Base-by-base conservation (phyloP, 2,329 filamentous ascomycete species). In the Parastagonospora avenae region DNA sequence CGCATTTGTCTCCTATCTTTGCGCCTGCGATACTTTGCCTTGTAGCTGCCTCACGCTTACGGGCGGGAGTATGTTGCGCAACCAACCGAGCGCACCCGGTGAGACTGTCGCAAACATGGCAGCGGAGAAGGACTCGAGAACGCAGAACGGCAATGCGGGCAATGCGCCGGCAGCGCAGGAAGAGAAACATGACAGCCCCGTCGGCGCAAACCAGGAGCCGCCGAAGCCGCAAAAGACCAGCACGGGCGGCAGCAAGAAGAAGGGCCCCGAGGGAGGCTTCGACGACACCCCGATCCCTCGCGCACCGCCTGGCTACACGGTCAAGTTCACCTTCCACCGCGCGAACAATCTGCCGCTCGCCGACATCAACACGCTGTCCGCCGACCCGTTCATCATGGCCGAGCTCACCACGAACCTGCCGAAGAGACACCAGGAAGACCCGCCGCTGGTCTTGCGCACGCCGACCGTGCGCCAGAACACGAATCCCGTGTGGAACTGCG, bases 351-450 rank as follows among this genome's bases (percentile, higher is more conserved):
- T 97, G 2, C 91, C 93, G 1, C 84, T 90, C 39, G 90, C 89
- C 48, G 93, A 97, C 74, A 78, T 96, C 62, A 83, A 85, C 64
- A 85, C 86, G 9, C 81, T 88, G 30, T 89, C 91, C 2, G 91
- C 91, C 2, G 93, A 97, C 70, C 92, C 93, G 0, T 97, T 87
- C 69, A 78, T 96, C 33, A 76, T 84, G 11, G 90, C 91, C 30
- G 89, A 90, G n/a, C 78, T 97, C 50, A 86, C 81, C 30, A 87
- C 89, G 1, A 77, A 81, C 14, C 76, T 91, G n/a, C 86, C 85
- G 0, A 86, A 84, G 61, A 80, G 91, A 31, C 91, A 96, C 76
- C 93, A 93, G 72, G 90, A 96, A 68, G 92, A 97, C 66, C 89
- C 92, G 0, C 81, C 85, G 16, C 76, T 96, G 29, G 80, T 79